Percentiles rank a stretch among this genome's conserved stretches.
phyloP scores from a whole-genome alignment of 2,329 filamentous ascomycete genomes.

The Ascochyta rabiei region DNA sequence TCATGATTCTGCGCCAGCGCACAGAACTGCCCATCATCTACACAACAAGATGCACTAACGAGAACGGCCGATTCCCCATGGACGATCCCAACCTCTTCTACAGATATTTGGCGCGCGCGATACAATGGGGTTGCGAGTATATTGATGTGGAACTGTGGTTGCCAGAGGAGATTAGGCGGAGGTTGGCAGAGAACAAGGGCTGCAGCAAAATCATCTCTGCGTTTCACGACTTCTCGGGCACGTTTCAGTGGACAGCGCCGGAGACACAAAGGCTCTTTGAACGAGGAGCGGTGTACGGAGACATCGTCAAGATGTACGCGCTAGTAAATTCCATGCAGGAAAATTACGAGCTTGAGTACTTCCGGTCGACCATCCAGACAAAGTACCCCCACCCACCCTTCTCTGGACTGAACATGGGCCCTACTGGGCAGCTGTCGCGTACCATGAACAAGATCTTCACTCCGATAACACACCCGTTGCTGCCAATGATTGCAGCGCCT shows the following conservation, averaged over 20 bases:
- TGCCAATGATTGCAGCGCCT: slow-evolving; percentile 83
- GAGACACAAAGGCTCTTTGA: slow-evolving; percentile 75
- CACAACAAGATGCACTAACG: slow-evolving; percentile 79
- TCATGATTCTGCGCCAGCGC: slow-evolving; percentile 81
- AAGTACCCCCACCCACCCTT: slow-evolving; percentile 75
- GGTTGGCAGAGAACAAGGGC: slow-evolving; percentile 71
- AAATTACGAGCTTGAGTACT: slow-evolving; percentile 90
- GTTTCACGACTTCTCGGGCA: slow-evolving; percentile 86
- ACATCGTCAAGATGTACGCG: slow-evolving; percentile 91
- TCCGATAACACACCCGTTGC: slow-evolving; percentile 82
- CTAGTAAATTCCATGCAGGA: slow-evolving; percentile 82
- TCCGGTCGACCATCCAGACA: slow-evolving; percentile 75
- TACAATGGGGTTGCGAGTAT: slow-evolving; percentile 90
- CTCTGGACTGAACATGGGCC: slow-evolving; percentile 86
- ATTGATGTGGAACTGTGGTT: slow-evolving; percentile 89
- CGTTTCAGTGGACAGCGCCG: slow-evolving; percentile 79
- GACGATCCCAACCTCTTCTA: slow-evolving; percentile 76
- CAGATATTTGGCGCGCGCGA: slow-evolving; percentile 79
- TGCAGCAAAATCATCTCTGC: slow-evolving; percentile 89
- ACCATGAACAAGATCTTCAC: slow-evolving; percentile 86
- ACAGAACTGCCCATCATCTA: slow-evolving; percentile 91
- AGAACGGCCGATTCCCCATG: slow-evolving; percentile 87
- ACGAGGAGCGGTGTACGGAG: slow-evolving; percentile 74
- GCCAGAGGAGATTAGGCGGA: slow-evolving; percentile 73
- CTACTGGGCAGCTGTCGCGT: slow-evolving; percentile 82